Conservation (phyloP, 1,139 yeast species). For the Pichia sp. region DNA sequence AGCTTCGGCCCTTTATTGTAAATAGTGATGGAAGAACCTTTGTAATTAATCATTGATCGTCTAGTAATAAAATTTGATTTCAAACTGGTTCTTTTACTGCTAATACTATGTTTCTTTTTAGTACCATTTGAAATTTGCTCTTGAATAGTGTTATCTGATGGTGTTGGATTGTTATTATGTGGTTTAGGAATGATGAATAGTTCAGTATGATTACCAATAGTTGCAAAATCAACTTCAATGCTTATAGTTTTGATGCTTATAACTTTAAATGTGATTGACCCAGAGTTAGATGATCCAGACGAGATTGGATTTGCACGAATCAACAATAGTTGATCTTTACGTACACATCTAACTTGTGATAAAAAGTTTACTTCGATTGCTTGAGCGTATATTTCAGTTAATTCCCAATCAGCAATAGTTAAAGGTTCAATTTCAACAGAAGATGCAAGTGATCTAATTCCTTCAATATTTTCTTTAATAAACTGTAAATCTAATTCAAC, state of each 20-base stretch:
- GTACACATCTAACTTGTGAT: slow-evolving; percentile 75
- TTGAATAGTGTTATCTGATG: slow-evolving; percentile 10
- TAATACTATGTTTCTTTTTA: slow-evolving; percentile 34
- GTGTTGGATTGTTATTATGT: neutral
- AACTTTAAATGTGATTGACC: slow-evolving; percentile 50
- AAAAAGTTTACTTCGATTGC: slow-evolving; percentile 69
- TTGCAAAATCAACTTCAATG: slow-evolving; percentile 27
- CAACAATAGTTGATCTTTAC: slow-evolving; percentile 52
- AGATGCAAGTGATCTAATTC: slow-evolving; percentile 18
- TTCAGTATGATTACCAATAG: slow-evolving; percentile 65
- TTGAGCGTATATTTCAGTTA: slow-evolving; percentile 77
- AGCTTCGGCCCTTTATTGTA: slow-evolving; percentile 2
- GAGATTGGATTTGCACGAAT: slow-evolving; percentile 63
- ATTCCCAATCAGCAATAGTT: slow-evolving; percentile 82
- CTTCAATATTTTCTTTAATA: slow-evolving; percentile 1
- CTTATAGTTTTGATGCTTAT: slow-evolving; percentile 60
- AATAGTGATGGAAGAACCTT: slow-evolving; percentile 5
- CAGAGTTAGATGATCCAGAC: slow-evolving; percentile 33
- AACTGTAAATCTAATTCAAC: slow-evolving; percentile 36
- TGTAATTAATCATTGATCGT: slow-evolving; percentile 32
- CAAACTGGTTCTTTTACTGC: slow-evolving; percentile 26
- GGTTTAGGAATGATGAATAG: slow-evolving; percentile 75
- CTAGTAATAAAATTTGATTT: slow-evolving; percentile 1
- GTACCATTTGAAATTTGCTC: slow-evolving; percentile 1
- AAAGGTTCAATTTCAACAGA: slow-evolving; percentile 75